Evolutionary conservation across 2,329 filamentous ascomycete genomes (phyloP).

Genomic region (Sarocladium oryzae): DNA sequence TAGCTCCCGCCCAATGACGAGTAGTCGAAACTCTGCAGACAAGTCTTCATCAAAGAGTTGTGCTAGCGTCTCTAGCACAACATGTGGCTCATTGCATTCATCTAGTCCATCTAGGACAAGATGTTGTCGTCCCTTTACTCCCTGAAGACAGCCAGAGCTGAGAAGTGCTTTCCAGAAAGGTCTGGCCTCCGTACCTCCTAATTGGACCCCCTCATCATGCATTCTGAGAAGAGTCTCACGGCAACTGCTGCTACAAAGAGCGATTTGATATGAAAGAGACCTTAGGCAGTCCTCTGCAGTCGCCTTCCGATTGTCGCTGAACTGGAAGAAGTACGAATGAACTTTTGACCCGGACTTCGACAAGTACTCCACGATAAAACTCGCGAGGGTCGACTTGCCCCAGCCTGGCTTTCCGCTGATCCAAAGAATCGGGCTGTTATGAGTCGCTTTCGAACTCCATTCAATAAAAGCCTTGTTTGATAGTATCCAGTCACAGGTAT

Average conservation of each 20-base stretch:
- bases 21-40: neutral
- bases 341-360: neutral
- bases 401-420: constrained; percentile 2
- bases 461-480: constrained; percentile 12
- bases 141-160: neutral
- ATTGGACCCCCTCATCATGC: neutral
- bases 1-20: neutral
- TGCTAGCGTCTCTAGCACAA: neutral
- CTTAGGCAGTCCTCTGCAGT: neutral
- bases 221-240: neutral
- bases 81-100: neutral
- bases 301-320: neutral
- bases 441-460: constrained; percentile 14
- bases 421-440: neutral
- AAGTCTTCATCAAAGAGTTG: neutral
- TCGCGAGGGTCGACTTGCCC: neutral
- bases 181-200: neutral
- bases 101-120: neutral
- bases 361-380: neutral
- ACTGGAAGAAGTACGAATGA: neutral
- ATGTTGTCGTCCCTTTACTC: neutral
- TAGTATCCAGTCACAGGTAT: constrained; percentile 14
- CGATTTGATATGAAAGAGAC: neutral
- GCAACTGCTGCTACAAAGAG: neutral
- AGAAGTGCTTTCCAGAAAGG: neutral